phyloP scores from a whole-genome alignment of 208 protist species.

The Acanthamoeba polyphaga region DNA sequence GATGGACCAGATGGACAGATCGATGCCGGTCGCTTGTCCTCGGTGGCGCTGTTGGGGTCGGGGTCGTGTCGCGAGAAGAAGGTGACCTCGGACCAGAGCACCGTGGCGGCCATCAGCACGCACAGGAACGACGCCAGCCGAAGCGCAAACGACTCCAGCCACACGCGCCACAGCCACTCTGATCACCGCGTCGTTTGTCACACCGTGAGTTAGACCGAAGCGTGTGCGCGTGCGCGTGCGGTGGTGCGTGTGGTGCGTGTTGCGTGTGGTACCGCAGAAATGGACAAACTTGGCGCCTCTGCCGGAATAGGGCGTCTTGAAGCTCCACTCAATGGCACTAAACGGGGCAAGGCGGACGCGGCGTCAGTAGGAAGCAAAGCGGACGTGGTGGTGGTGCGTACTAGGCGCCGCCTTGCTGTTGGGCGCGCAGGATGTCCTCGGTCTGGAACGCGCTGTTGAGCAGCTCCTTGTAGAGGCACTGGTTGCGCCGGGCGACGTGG shows the following conservation, averaged over 20 bases:
- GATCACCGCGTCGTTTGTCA: background rate
- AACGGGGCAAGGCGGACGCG: no score
- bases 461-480: constrained; percentile 60
- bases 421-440: constrained; percentile 50
- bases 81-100: constrained; percentile 69
- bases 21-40: constrained; percentile 22
- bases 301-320: background rate
- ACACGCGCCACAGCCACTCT: constrained; percentile 69
- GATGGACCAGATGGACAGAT: constrained; percentile 72
- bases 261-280: background rate
- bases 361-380: background rate
- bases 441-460: constrained; percentile 60
- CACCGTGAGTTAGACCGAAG: no score
- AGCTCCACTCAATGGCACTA: constrained; percentile 52
- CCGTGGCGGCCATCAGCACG: constrained; percentile 19
- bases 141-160: constrained; percentile 40
- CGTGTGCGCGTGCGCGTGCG: no score
- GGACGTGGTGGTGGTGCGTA: background rate
- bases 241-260: background rate
- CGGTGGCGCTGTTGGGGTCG: constrained; percentile 13
- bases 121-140: constrained; percentile 36
- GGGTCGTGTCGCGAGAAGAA: constrained; percentile 51
- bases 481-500: constrained; percentile 36
- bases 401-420: background rate
- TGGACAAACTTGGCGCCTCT: background rate